Evolutionary conservation across 345 rosid species (phyloP).

Genomic region (Linum usitatissimum): DNA sequence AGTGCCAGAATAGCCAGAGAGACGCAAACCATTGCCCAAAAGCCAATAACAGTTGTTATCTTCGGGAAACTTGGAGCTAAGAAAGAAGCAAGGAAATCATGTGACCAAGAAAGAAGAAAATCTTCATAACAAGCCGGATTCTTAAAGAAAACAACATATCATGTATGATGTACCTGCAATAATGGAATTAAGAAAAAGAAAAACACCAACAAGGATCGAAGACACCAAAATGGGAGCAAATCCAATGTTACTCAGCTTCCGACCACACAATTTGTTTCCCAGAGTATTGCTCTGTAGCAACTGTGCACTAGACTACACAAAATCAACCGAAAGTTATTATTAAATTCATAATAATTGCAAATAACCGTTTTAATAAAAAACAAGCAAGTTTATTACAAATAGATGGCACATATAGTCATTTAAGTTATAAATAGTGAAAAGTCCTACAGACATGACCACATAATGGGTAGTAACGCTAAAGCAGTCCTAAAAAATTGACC

Average conservation of each 20-base stretch:
- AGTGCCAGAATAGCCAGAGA: conserved; percentile 53
- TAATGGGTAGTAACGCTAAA: no score
- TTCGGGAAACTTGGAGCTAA: conserved; percentile 70
- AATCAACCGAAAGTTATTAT: conserved; percentile 8
- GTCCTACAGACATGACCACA: not conserved
- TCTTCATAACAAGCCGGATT: not conserved
- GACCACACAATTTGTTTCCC: conserved; percentile 38
- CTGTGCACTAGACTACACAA: conserved; percentile 52
- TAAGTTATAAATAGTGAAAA: no score
- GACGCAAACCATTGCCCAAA: conserved; percentile 72
- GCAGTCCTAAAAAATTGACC: not conserved
- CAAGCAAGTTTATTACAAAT: not conserved
- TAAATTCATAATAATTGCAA: not conserved
- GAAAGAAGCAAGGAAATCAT: conserved; percentile 17
- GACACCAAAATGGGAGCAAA: conserved; percentile 65
- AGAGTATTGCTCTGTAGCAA: conserved; percentile 26
- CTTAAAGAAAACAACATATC: conserved; percentile 7
- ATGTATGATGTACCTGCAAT: conserved; percentile 47
- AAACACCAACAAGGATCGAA: conserved; percentile 30
- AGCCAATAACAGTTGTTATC: conserved; percentile 74
- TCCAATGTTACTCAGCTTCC: conserved; percentile 45
- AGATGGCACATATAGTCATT: not conserved
- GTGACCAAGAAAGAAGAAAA: conserved; percentile 10
- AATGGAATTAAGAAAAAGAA: conserved; percentile 72
- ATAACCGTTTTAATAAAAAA: not conserved